phyloP scores from a whole-genome alignment of 2,329 filamentous ascomycete genomes.

The Hymenoscyphus infarciens region DNA sequence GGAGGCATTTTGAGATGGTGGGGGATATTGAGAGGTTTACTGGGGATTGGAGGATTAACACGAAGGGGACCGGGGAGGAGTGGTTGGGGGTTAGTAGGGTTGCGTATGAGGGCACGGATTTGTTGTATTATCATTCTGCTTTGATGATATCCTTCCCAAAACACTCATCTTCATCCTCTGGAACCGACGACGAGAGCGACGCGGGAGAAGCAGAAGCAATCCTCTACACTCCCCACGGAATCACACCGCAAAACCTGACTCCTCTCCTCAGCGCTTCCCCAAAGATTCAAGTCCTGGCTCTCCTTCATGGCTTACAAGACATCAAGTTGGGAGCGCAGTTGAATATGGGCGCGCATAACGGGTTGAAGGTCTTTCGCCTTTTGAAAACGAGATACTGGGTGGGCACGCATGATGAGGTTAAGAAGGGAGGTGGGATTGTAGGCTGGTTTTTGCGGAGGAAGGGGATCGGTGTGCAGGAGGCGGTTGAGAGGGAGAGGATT shows the following conservation, averaged over 20 bases:
- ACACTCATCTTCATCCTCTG: no score
- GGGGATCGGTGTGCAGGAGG: constrained; percentile 43
- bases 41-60: constrained; percentile 34
- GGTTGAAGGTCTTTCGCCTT: constrained; percentile 50
- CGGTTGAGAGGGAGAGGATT: constrained; percentile 31
- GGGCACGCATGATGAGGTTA: constrained; percentile 62
- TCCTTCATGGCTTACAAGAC: constrained; percentile 63
- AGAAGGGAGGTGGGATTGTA: constrained; percentile 55
- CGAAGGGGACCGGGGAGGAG: constrained; percentile 35
- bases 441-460: constrained; percentile 47
- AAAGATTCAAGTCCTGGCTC: constrained; percentile 49
- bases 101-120: constrained; percentile 47
- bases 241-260: constrained; percentile 45
- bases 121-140: constrained; percentile 60
- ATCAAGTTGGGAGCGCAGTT: constrained; percentile 53
- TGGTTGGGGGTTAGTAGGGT: constrained; percentile 62
- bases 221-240: constrained; percentile 63
- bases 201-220: constrained; percentile 49
- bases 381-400: constrained; percentile 60
- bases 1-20: constrained; percentile 57
- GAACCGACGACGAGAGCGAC: no score
- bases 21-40: constrained; percentile 34
- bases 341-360: constrained; percentile 62
- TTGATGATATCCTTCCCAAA: constrained; percentile 53
- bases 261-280: constrained; percentile 44